Base-by-base conservation (phyloP, 1,284 basidiomycete genomes). In the Hymenochaete sp. region DNA sequence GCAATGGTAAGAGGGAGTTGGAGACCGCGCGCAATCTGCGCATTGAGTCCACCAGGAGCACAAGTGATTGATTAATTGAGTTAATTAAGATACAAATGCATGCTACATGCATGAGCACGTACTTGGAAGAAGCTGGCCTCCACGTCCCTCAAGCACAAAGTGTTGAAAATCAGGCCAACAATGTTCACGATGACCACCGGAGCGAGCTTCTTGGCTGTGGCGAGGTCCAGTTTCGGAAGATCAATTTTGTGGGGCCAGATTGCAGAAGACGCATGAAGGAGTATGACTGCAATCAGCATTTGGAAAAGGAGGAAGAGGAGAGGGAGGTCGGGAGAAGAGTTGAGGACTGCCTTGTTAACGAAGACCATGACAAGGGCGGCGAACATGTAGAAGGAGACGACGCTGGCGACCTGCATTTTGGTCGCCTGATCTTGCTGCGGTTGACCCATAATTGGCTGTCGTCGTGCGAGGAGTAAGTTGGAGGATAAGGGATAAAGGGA, bases 51-150 rank as follows among this genome's bases (percentile, higher is more conserved):
- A n/a, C n/a, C n/a, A n/a, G n/a, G n/a, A n/a, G n/a, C n/a, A n/a
- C n/a, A n/a, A n/a, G n/a, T n/a, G n/a, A n/a, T n/a, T n/a, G n/a
- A n/a, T n/a, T n/a, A n/a, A n/a, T n/a, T n/a, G n/a, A n/a, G n/a
- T 11, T 27, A 36, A 21, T 26, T 24, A 41, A 21, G 32, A 44
- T 44, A 51, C 13, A 54, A 21, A 45, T 28, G 24, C n/a, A 21
- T 16, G 9, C 28, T 38, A 18, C 14, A 21, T 18, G 28, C 13
- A 32, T 14, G 13, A 27, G 27, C 44, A 14, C 57, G 25, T 33
- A 78, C 79, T 68, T 84, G 82, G 62, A 84, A 86, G 62, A 82
- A 86, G 0, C 80, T 79, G 1, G 83, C 82, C 49, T 86, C 82
- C 26, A 87, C 82, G 47, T 75, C 78, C 32, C 82, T 70, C 44